Evolutionary conservation across 768 basidiomycete species (phyloP), one percentile per base, ranked within the genome.

Genomic region (Sutorius australiensis): DNA sequence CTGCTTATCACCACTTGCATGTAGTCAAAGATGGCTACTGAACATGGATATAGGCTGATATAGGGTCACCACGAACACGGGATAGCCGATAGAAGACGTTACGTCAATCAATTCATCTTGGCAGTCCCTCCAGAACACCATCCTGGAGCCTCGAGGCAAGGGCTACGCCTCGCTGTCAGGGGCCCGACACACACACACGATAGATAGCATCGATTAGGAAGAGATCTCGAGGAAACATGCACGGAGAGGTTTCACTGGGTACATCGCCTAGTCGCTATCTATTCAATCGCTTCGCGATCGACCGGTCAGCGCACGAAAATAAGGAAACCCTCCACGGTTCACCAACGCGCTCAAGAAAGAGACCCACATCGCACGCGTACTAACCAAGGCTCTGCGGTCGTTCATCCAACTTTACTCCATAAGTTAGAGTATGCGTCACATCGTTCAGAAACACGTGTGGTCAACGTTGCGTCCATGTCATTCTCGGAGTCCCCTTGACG

Each of bases 401-500:
- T 13, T 17, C 6, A 13, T 28, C 27, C 6, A 17, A 48, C 30
- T 30, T 16, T 24, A 43, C 41, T 4, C 16, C 30, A 5, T 17
- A 37, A 37, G 36, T 37, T 17, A 9, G n/a, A 11, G 41, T 17
- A 28, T 44, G n/a, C 48, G 47, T 51, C 46, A 34, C 32, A 37
- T 32, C 56, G 48, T 50, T 60, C 57, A 45, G n/a, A 16, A 46
- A 61, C 58, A 59, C 58, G 58, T 61, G 58, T 59, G 28, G 19
- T 49, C 53, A 59, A 57, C 58, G 59, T 61, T 49, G 58, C 8
- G 10, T 50, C 17, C 24, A 37, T 24, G 30, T 19, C 36, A 52
- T 30, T n/a, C 32, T 32, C 24, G 28, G 28, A 43, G 3, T 30
- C 24, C 27, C 6, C 4, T 24, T 24, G 24, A 24, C 24, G 11